A percentile compares a stretch with the other conserved stretches of the same genome.
Evolutionary conservation across 2,329 filamentous ascomycete species (phyloP).

Genomic region (Emmonsia crescens): DNA sequence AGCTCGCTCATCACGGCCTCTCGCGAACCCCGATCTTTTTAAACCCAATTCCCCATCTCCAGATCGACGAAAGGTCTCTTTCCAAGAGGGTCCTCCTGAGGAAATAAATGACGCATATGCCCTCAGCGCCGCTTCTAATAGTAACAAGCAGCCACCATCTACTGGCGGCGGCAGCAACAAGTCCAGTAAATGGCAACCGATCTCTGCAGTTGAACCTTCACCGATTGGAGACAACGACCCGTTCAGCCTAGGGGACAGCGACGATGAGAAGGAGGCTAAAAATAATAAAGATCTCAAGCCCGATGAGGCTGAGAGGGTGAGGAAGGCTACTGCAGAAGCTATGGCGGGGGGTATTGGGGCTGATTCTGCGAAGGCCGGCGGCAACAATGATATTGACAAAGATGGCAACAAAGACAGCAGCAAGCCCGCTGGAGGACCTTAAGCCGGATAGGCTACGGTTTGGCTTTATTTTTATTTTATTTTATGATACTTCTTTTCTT

Average conservation of each 20-base stretch:
- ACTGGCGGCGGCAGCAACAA: slow-evolving; percentile 40
- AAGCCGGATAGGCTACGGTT: neutral
- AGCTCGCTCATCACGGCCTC: slow-evolving; percentile 49
- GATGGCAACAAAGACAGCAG: slow-evolving; percentile 1
- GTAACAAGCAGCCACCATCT: slow-evolving; percentile 32
- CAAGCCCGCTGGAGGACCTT: slow-evolving; percentile 1
- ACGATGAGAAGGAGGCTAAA: slow-evolving; percentile 77
- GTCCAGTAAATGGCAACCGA: slow-evolving; percentile 91
- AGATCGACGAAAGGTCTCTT: slow-evolving; percentile 43
- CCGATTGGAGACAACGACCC: slow-evolving; percentile 87
- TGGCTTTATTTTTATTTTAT: neutral
- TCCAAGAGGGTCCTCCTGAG: slow-evolving; percentile 56
- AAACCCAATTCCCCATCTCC: slow-evolving; percentile 53
- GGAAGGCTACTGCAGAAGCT: slow-evolving; percentile 49
- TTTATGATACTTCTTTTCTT: neutral
- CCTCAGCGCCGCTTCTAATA: slow-evolving; percentile 46
- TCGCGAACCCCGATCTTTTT: slow-evolving; percentile 70
- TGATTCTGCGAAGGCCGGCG: slow-evolving; percentile 11
- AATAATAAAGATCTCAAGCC: slow-evolving; percentile 41
- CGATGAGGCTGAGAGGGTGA: slow-evolving; percentile 49
- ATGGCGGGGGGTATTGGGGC: slow-evolving; percentile 32
- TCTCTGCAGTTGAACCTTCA: slow-evolving; percentile 73
- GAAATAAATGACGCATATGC: slow-evolving; percentile 70
- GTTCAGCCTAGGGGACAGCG: slow-evolving; percentile 90
- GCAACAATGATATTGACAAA: neutral